Base-by-base conservation (phyloP, 2,329 filamentous ascomycete genomes). In the Pseudopithomyces maydicus region DNA sequence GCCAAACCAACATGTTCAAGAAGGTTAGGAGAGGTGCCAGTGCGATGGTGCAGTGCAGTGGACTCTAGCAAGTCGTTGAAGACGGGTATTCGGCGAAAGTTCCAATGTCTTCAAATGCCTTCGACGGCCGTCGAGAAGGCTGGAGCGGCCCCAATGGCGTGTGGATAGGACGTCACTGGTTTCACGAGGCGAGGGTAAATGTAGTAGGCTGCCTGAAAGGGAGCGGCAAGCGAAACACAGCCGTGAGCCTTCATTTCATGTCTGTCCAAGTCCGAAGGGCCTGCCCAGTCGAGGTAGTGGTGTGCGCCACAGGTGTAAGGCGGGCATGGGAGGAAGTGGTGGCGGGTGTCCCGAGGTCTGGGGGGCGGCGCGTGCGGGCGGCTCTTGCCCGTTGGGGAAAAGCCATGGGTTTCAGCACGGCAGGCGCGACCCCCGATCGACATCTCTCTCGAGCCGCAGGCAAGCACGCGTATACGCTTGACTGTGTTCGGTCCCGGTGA, bases 401-500 rank as follows among this genome's bases (percentile, higher is more conserved):
- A 23, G n/a, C 36, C 33, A 26, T 29, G 8, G 19, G 48, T 43
- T 43, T 43, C 48, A 51, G 33, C 47, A 17, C 36, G 36, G 47
- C 47, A 36, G 47, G 12, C 47, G 47, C 47, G 47, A 50, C 47
- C 12, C 36, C 20, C 17, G 11, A 19, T 29, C 14, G 17, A 22
- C 47, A 29, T 32, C 36, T 17, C 17, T 36, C 48, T 51, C 48
- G 38, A 51, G 17, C 48, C 15, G 22, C 26, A 29, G 26, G 26
- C 26, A 29, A n/a, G 26, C 19, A 38, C 42, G 12, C 43, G 43
- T 10, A 23, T 43, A 22, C 46, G 54, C 43, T 39, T 42, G 15
- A 33, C 33, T 36, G 12, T 41, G 43, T 38, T 39, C n/a, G 49
- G 36, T 47, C 49, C 55, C 55, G 55, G 47, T 57, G 55, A 57